Evolutionary conservation across 148 eudicot species (phyloP), one percentile per base, ranked within the genome.

Genomic region (Polygonum maritimum): DNA sequence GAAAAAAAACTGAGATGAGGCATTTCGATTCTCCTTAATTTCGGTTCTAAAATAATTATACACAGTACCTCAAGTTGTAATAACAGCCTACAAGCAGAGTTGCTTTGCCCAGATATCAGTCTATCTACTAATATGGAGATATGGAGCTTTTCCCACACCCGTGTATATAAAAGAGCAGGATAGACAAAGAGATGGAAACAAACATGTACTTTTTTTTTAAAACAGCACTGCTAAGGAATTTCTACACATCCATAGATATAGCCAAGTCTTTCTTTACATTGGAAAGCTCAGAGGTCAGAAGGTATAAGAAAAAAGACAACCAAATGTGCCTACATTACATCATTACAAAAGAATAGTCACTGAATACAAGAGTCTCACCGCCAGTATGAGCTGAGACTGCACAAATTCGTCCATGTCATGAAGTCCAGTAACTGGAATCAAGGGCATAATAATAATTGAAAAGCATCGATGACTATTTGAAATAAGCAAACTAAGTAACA

Each of bases 371-470:
- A 73, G 10, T 83, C 88, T 90, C 71, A 95, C 98, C 71, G 99
- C 99, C 77, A 95, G 79, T 80, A 95, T 95, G 81, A 95, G 99
- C 84, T 95, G 99, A 40, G 99, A 90, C 73, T 95, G 99, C 82
- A 95, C 99, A 82, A 92, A 92, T 85, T 95, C 99, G 76, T 95
- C 99, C 99, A 95, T 92, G 88, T 95, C 99, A 87, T 95, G 99
- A 73, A 95, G 97, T 73, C 98, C 99, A 52, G 99, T 95, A 60
- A 95, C 98, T 95, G 92, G 78, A 77, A 73, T 36, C 40, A 65
- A 65, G 19, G 19, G 35, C 71, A 65, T 33, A 3, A 36, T 35
- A 35, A 36, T 65, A n/a, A n/a, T n/a, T 65, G 11, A 65, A 41
- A 36, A 65, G 71, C 71, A 35, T 36, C 44, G 36, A 35, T 65